Base-by-base conservation (phyloP, 202 grass and related monocot genomes). In the Schoenoplectus triqueter region DNA sequence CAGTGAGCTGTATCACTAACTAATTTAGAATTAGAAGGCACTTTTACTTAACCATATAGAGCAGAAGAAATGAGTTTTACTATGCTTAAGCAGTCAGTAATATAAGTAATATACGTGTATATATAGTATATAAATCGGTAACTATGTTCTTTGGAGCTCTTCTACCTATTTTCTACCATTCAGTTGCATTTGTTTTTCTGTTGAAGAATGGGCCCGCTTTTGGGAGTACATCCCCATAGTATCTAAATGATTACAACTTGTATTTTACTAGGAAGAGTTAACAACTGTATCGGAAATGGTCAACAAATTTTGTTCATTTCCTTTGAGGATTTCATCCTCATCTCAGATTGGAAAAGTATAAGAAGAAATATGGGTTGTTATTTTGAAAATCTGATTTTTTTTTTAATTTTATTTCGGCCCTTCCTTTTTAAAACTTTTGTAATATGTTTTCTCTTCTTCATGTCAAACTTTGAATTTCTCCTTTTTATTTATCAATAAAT, bases 1-100 rank as follows among this genome's bases (percentile, higher is more conserved):
- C n/a, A 73, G 46, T 73, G 70, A 73, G 70, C 70, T 73, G 46
- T 73, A 73, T 73, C 5, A 77, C 47, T 56, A 77, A 77, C 50
- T 76, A 57, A 77, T 41, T 77, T 40, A 77, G 21, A 77, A 77
- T 56, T 77, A 77, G 21, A 77, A 77, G 56, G 51, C 21, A 8
- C 5, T 57, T 76, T 77, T 31, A 77, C 73, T 57, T 57, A 15
- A 57, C 5, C 11, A 31, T 31, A 77, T 56, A 39, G 13, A 9
- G 7, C 1, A 31, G 9, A 54, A 17, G 13, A 75, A 77, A 57
- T 77, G 50, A 9, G 4, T 77, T 31, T 77, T 11, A 57, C 7
- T 22, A 54, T 74, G 47, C 10, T 56, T 7, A 77, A 76, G 72
- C 72, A 39, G 73, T 77, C 31, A 31, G 31, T 31, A 31, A 31